phyloP scores from a whole-genome alignment of 2,329 filamentous ascomycete species.

The Fusarium armeniacum region DNA sequence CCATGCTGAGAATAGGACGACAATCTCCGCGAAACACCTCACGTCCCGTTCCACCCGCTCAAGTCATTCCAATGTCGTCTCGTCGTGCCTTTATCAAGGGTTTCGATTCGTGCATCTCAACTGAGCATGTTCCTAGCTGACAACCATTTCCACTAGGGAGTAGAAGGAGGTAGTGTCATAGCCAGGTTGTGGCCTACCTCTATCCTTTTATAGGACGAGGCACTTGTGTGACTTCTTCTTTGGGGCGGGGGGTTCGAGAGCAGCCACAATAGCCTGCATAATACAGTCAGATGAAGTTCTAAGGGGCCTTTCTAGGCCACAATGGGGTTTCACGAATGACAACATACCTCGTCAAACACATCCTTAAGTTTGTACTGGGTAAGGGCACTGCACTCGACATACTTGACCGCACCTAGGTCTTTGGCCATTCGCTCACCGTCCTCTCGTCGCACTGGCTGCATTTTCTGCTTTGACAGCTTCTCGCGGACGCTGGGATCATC shows the following conservation, averaged over 20 bases:
- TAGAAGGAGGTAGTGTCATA: constrained; percentile 27
- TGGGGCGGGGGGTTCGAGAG: constrained; percentile 86
- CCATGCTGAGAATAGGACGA: constrained; percentile 39
- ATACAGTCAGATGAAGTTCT: constrained; percentile 34
- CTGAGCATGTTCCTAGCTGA: constrained; percentile 29
- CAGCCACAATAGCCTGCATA: constrained; percentile 91
- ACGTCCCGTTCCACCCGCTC: constrained; percentile 30
- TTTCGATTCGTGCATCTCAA: constrained; percentile 35
- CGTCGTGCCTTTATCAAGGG: constrained; percentile 32
- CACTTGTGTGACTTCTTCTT: constrained; percentile 84
- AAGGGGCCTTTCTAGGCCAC: too few species aligned
- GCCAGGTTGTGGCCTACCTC: constrained; percentile 24
- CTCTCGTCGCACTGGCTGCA: constrained; percentile 91
- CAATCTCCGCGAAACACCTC: constrained; percentile 24
- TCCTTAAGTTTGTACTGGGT: constrained; percentile 99
- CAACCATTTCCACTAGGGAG: constrained; percentile 34
- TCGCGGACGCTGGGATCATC: constrained; percentile 89
- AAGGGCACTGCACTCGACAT: constrained; percentile 97
- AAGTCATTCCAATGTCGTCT: constrained; percentile 33
- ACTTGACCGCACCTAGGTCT: constrained; percentile 97
- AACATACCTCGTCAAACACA: constrained; percentile 94
- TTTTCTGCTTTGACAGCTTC: constrained; percentile 95
- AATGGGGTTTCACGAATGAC: neutral
- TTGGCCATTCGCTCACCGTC: constrained; percentile 97
- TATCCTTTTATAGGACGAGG: constrained; percentile 70